Evolutionary conservation across 345 rosid species (phyloP).

Genomic region (Gossypium bickii): DNA sequence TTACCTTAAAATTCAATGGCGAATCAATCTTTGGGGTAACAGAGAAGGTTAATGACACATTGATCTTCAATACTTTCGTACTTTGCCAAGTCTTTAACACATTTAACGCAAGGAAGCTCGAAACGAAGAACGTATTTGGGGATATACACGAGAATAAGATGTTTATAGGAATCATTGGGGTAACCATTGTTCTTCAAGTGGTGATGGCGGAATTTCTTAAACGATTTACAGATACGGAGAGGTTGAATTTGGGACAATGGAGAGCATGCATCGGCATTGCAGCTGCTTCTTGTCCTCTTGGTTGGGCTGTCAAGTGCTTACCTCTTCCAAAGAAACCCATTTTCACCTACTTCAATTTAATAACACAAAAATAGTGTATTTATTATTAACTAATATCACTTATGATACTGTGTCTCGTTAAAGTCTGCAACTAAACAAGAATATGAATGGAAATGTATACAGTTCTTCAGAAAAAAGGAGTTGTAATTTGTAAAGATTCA

Average conservation of each 20-base stretch:
- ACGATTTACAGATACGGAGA: slow-evolving; percentile 69
- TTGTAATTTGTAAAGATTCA: too few relatives aligned
- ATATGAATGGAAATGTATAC: too few relatives aligned
- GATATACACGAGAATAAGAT: slow-evolving; percentile 62
- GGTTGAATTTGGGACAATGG: slow-evolving; percentile 9
- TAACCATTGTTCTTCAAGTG: slow-evolving; percentile 55
- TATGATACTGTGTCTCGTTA: too few relatives aligned
- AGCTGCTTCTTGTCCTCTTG: too few relatives aligned
- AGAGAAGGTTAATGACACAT: slow-evolving; percentile 50
- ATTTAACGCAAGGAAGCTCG: slow-evolving; percentile 72
- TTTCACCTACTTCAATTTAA: too few relatives aligned
- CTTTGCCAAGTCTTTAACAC: slow-evolving; percentile 81
- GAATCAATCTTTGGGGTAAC: slow-evolving; percentile 47
- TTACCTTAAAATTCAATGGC: slow-evolving; percentile 64
- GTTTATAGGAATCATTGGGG: slow-evolving; percentile 51
- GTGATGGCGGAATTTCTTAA: slow-evolving; percentile 70
- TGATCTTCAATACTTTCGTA: slow-evolving; percentile 71
- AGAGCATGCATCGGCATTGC: too few relatives aligned
- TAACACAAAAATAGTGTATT: too few relatives aligned
- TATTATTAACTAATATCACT: too few relatives aligned
- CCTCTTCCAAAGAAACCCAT: too few relatives aligned
- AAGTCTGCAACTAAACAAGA: too few relatives aligned
- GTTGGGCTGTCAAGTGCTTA: too few relatives aligned
- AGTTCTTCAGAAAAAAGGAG: too few relatives aligned
- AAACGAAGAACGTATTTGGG: slow-evolving; percentile 66